A percentile compares a stretch with the other conserved stretches of the same genome.
These are phyloP conservation scores for Populus davidiana DNA, from an alignment of 345 rosid genomes.

Conservation along the genomic window DNA sequence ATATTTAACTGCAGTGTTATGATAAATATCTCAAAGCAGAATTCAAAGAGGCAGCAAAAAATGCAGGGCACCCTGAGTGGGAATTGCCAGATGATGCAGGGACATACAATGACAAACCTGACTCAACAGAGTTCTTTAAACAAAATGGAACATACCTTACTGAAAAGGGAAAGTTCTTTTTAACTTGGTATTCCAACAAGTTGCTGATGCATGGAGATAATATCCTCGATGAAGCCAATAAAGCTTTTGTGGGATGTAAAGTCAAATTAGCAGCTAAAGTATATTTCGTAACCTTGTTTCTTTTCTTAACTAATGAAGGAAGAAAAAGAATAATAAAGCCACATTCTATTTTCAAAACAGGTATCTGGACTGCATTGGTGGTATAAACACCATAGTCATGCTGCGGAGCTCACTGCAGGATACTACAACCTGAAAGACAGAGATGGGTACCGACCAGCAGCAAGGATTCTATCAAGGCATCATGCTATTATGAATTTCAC, in stretches of 20 bases:
- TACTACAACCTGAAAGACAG: conserved; percentile 61
- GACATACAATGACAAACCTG: conserved; percentile 56
- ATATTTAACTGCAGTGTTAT: conserved; percentile 48
- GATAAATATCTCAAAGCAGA: conserved; percentile 62
- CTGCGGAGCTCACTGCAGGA: conserved; percentile 87
- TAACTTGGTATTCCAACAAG: conserved; percentile 76
- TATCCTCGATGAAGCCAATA: conserved; percentile 73
- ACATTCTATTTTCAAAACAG: conserved; percentile 29
- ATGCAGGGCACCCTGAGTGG: conserved; percentile 77
- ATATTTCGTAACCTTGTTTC: conserved; percentile 8
- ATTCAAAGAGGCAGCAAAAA: conserved; percentile 57
- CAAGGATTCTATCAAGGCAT: conserved; percentile 70
- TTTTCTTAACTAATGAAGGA: neutral
- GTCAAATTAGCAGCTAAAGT: conserved; percentile 85
- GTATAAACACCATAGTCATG: conserved; percentile 68
- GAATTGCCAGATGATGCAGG: conserved; percentile 76
- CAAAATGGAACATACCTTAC: conserved; percentile 55
- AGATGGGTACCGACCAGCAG: conserved; percentile 73
- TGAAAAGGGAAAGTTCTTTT: conserved; percentile 65
- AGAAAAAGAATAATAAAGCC: neutral
- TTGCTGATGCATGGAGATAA: conserved; percentile 71
- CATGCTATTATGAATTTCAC: conserved; percentile 68
- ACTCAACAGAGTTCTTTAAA: conserved; percentile 57
- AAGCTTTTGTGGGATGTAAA: conserved; percentile 58
- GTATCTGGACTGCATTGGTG: conserved; percentile 94